Conservation (phyloP, 352 stramenopile genomes). For the Lagenidium giganteum region DNA sequence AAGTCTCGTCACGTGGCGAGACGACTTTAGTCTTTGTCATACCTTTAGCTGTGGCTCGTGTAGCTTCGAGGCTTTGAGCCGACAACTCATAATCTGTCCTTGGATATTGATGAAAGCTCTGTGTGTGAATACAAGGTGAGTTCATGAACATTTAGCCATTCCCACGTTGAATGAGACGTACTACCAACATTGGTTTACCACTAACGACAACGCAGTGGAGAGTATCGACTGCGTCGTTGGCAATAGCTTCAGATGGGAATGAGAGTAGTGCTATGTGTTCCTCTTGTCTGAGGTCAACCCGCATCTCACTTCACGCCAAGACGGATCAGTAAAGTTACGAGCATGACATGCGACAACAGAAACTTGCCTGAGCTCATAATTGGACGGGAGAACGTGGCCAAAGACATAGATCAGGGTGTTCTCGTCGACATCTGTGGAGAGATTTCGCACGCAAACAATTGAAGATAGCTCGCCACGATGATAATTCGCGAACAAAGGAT, state of each 20-base stretch:
- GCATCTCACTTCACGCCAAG: no score
- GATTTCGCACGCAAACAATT: conserved; percentile 32
- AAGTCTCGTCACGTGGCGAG: not conserved
- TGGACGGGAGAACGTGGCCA: conserved; percentile 36
- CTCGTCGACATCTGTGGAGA: conserved; percentile 35
- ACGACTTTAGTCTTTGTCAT: no score
- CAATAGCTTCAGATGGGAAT: conserved; percentile 25
- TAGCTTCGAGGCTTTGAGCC: no score
- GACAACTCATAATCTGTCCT: no score
- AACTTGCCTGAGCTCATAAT: conserved; percentile 29
- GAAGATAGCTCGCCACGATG: conserved; percentile 20
- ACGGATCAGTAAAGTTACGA: no score
- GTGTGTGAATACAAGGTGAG: not conserved
- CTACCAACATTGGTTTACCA: conserved; percentile 39
- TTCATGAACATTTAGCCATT: no score
- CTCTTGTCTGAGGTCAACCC: no score
- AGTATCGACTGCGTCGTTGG: conserved; percentile 30
- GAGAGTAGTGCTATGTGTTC: no score
- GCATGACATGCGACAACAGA: not conserved
- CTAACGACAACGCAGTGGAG: conserved; percentile 52
- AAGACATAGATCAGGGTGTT: conserved; percentile 57
- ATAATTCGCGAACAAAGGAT: conserved; percentile 32
- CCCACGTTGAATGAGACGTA: no score
- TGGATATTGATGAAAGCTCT: conserved; percentile 21
- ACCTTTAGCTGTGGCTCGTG: no score